phyloP scores from a whole-genome alignment of 805 yeast genomes.

The Geotrichum ghanense region DNA sequence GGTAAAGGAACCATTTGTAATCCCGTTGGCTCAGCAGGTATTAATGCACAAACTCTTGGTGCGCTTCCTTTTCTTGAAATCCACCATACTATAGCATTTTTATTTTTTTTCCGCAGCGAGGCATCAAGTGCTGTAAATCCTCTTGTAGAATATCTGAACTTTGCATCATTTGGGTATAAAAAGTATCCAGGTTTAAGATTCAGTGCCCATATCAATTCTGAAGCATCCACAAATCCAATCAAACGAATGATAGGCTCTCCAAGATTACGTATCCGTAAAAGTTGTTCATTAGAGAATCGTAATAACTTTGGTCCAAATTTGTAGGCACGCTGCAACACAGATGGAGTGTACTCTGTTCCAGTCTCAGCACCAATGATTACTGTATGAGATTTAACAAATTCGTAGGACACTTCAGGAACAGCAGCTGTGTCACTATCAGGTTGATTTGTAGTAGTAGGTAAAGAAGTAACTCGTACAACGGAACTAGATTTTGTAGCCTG shows the following conservation, averaged over 20 bases:
- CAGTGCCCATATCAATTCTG: conserved; percentile 32
- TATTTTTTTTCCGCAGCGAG: conserved; percentile 38
- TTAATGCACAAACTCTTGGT: conserved; percentile 48
- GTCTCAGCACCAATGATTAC: conserved; percentile 29
- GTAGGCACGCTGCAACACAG: no score
- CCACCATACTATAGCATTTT: conserved; percentile 67
- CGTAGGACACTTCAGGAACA: conserved; percentile 41
- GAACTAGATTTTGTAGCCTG: conserved; percentile 37
- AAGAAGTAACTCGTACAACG: no score
- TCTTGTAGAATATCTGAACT: conserved; percentile 47
- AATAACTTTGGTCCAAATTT: conserved; percentile 32
- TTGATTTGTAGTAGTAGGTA: no score
- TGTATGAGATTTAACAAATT: conserved; percentile 40
- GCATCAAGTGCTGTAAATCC: conserved; percentile 61
- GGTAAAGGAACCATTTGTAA: conserved; percentile 62
- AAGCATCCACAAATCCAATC: conserved; percentile 48
- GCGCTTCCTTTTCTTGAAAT: conserved; percentile 39
- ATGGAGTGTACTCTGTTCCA: no score
- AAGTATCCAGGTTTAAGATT: conserved; percentile 46
- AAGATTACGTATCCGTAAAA: conserved; percentile 25
- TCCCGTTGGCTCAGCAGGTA: conserved; percentile 59
- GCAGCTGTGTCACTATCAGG: no score
- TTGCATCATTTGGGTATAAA: conserved; percentile 55
- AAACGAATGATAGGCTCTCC: conserved; percentile 45
- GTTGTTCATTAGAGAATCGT: conserved; percentile 29